Conservation (phyloP, 169 alveolate genomes). For the Eimeria maxima region DNA sequence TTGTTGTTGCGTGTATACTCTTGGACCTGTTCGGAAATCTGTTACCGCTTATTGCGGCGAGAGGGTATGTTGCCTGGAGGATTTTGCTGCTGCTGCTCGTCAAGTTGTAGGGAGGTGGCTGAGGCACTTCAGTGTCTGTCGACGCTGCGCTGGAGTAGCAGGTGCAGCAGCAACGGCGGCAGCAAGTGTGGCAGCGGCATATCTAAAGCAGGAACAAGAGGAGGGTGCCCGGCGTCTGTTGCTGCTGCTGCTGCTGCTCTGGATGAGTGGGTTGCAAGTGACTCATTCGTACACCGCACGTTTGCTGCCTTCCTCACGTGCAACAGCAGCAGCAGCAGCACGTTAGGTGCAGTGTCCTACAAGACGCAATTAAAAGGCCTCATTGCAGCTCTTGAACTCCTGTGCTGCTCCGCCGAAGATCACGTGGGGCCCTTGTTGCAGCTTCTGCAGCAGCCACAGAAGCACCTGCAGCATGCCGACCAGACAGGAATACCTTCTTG, state of each 20-base stretch:
- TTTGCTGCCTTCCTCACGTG: neutral
- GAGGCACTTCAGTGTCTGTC: conserved; percentile 25
- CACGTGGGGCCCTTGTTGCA: conserved; percentile 30
- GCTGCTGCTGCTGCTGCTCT: conserved; percentile 77
- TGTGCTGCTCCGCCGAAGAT: conserved; percentile 39
- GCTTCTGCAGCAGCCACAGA: conserved; percentile 37
- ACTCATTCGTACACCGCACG: conserved; percentile 47
- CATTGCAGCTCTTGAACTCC: conserved; percentile 59
- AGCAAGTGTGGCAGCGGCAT: neutral
- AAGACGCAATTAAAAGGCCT: conserved; percentile 11
- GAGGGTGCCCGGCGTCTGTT: conserved; percentile 10
- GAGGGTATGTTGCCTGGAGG: conserved; percentile 40
- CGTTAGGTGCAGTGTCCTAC: neutral
- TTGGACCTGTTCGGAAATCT: conserved; percentile 30
- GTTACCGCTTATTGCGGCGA: neutral
- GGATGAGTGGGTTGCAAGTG: conserved; percentile 68
- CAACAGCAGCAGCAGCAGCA: conserved; percentile 62
- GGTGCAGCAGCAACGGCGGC: conserved; percentile 56
- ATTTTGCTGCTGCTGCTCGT: conserved; percentile 41
- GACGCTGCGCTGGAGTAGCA: conserved; percentile 44
- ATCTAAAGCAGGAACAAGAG: conserved; percentile 8
- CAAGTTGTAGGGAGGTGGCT: conserved; percentile 8
- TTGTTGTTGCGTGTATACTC: conserved; percentile 14
- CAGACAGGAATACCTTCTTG: neutral
- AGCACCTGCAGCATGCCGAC: neutral